Base-by-base conservation (phyloP, 768 basidiomycete genomes). In the Lanmaoa pseudosensibilis region DNA sequence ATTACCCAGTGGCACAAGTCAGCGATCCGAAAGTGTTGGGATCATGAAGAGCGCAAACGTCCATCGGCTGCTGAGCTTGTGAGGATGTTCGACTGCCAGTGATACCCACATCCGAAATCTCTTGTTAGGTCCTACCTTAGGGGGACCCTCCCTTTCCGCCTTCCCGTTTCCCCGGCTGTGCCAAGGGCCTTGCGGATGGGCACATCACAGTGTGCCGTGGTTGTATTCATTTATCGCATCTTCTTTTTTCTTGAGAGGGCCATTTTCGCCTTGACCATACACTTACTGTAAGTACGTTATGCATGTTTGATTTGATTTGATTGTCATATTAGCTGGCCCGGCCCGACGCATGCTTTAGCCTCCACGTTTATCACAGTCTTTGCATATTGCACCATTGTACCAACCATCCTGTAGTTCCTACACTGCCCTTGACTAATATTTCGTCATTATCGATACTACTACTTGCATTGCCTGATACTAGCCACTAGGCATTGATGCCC, bases 1-100 rank as follows among this genome's bases (percentile, higher is more conserved):
- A 38, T 67, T 16, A 41, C 46, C 15, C 18, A 0, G 2, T 15
- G 37, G 54, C 41, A 69, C 37, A 36, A 18, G 34, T 47, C 25
- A 0, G 21, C 59, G 7, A 69, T 68, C 15, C 45, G 8, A 33
- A 43, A 4, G 34, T 68, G 67, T 32, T 68, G 65, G 67, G 43
- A 62, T 47, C 33, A 2, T 1, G 49, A 59, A n/a, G 60, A 67
- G 19, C 0, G 1, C 18, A 56, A 18, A n/a, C 67, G 68, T 36
- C 68, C 68, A 38, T 49, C 27, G 6, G 62, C 65, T 6, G 34
- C 46, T 5, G 43, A 19, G 5, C 63, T 68, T 8, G 34, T 39
- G 27, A 30, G 4, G 30, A 36, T 21, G 37, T 58, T 67, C 25
- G 55, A 41, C 12, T 32, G 7, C 16, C 16, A 27, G 21, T 54